phyloP scores from a whole-genome alignment of 2,329 filamentous ascomycete species.

The Parastagonospora avenae region DNA sequence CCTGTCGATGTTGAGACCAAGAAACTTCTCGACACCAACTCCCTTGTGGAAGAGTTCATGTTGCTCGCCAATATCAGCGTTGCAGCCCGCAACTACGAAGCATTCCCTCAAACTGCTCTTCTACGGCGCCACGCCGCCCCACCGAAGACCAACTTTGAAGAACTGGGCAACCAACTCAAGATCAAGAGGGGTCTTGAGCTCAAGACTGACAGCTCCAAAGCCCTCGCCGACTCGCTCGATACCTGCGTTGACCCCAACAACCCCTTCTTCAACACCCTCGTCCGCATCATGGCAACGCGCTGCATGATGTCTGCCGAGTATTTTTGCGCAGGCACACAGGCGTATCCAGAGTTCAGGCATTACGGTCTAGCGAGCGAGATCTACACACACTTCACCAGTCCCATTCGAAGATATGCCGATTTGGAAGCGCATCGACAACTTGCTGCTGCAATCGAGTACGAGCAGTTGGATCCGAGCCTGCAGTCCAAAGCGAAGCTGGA shows the following conservation, averaged over 20 bases:
- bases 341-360: conserved; percentile 93
- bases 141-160: conserved; percentile 95
- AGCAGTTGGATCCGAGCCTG: conserved; percentile 78
- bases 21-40: conserved; percentile 91
- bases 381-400: conserved; percentile 98
- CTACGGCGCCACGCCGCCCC: conserved; percentile 90
- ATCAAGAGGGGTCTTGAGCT: conserved; percentile 83
- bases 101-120: conserved; percentile 94
- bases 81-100: conserved; percentile 83
- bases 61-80: conserved; percentile 96
- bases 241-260: conserved; percentile 77
- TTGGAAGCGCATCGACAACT: conserved; percentile 92
- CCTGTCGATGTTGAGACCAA: conserved; percentile 97
- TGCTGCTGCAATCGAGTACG: conserved; percentile 93
- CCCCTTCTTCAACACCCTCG: conserved; percentile 97
- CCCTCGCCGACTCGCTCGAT: conserved; percentile 92
- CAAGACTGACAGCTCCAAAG: conserved; percentile 82
- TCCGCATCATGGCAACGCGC: conserved; percentile 94
- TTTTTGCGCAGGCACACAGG: conserved; percentile 91
- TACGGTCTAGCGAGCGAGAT: conserved; percentile 96
- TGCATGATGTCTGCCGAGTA: conserved; percentile 99
- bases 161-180: conserved; percentile 86
- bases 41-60: conserved; percentile 99
- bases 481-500: conserved; percentile 85
- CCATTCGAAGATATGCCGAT: conserved; percentile 97